Base-by-base conservation (phyloP, 2,329 filamentous ascomycete species). In the Paradendryphiella salina region DNA sequence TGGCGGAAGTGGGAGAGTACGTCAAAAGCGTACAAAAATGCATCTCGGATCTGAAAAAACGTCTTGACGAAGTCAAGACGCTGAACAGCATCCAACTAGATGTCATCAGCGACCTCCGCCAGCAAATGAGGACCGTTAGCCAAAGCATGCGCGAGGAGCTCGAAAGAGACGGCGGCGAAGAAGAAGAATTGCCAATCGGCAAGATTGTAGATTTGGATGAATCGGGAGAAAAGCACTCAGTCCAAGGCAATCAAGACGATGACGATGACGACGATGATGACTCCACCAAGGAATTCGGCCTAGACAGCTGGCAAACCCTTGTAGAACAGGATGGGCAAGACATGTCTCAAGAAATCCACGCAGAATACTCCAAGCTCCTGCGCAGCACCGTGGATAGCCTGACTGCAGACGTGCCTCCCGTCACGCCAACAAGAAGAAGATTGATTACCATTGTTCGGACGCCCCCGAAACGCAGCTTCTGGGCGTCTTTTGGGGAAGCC, bases 41-140 rank as follows among this genome's bases (percentile, higher is more conserved):
- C 23, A 62, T 65, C 3, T 43, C 57, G 23, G 66, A 70, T 28
- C 43, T 71, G 36, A 61, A 62, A 23, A 59, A 53, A 57, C 57
- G 69, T 18, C 54, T 71, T n/a, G 67, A 70, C 6, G 70, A 72
- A 51, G 56, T 66, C 36, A 69, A 68, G 48, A 60, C 64, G 15
- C 50, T 72, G 35, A 71, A 72, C 36, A 54, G 54, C 29, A 69
- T 71, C 23, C 66, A 69, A 26, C 44, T 65, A 17, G 69, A 70
- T 23, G 61, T 70, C 54, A 71, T 72, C 40, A 37, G 55, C 18
- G 62, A 69, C 14, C 39, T 72, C 37, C 57, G 67, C 4, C 48
- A 43, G 11, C 62, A 70, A 23, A 56, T 68, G 54, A 54, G 47
- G 23, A 34, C 32, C 3, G 54, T 63, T 4, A 50, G 59, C 29